Evolutionary conservation across 2,329 filamentous ascomycete genomes (phyloP).

Genomic region (Penicillium capsulatum): DNA sequence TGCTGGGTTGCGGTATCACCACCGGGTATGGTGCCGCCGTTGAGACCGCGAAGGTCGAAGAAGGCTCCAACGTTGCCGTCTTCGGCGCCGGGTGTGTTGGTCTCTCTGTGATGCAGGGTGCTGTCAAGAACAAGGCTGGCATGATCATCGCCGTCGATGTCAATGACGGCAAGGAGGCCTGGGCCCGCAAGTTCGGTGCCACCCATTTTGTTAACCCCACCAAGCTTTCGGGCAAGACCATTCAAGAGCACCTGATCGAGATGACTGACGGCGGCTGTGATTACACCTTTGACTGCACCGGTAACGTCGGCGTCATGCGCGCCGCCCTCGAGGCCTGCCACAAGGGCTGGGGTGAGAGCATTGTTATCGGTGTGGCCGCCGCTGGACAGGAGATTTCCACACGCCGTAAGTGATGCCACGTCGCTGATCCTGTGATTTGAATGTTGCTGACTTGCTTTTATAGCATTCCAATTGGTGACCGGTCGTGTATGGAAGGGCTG

Average conservation of each 20-base stretch:
- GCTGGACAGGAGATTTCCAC: conserved; percentile 94
- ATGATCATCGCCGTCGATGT: conserved; percentile 66
- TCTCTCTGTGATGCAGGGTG: conserved; percentile 90
- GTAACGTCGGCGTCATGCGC: conserved; percentile 93
- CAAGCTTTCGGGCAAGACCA: conserved; percentile 68
- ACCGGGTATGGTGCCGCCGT: conserved; percentile 95
- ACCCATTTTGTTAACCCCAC: conserved; percentile 95
- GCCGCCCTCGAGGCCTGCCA: conserved; percentile 95
- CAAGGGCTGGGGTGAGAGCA: conserved; percentile 98
- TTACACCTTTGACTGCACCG: conserved; percentile 99
- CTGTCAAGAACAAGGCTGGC: conserved; percentile 72
- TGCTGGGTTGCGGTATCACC: conserved; percentile 97
- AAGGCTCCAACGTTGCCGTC: conserved; percentile 82
- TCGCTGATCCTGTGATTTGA: no score
- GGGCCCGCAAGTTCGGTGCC: conserved; percentile 90
- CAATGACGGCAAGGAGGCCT: conserved; percentile 86
- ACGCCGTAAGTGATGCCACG: conserved; percentile 83
- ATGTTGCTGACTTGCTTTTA: conserved; percentile 1
- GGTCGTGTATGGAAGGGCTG: conserved; percentile 97
- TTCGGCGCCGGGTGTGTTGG: conserved; percentile 97
- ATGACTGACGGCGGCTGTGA: conserved; percentile 98
- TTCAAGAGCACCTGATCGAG: conserved; percentile 90
- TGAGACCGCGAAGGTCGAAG: conserved; percentile 87
- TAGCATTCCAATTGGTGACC: conserved; percentile 97
- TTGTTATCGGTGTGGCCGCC: conserved; percentile 95